phyloP scores from a whole-genome alignment of 805 yeast species.

The Hagleromyces aurorensis region DNA sequence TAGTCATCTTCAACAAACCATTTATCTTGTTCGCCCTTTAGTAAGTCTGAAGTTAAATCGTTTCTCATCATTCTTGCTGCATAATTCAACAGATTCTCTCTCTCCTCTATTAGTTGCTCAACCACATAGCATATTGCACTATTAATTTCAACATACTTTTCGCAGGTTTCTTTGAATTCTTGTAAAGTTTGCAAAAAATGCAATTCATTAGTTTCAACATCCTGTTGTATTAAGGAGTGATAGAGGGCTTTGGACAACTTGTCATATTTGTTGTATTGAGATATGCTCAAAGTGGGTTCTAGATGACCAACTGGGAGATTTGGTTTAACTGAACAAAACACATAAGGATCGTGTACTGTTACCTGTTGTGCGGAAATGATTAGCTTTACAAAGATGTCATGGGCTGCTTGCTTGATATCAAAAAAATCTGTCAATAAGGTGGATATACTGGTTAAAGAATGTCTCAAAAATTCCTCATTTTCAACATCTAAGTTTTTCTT shows the following conservation, averaged over 20 bases:
- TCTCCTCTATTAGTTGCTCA: slow-evolving; percentile 56
- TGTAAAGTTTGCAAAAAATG: slow-evolving; percentile 30
- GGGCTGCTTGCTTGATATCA: slow-evolving; percentile 64
- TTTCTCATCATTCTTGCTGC: slow-evolving; percentile 74
- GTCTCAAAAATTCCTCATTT: slow-evolving; percentile 27
- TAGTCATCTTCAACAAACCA: slow-evolving; percentile 22
- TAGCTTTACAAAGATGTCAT: slow-evolving; percentile 48
- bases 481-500: slow-evolving; percentile 22
- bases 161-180: slow-evolving; percentile 27
- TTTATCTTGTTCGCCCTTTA: slow-evolving; percentile 39
- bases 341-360: slow-evolving; percentile 68
- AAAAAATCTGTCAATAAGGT: slow-evolving; percentile 53
- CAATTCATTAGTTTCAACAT: slow-evolving; percentile 34
- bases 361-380: slow-evolving; percentile 63
- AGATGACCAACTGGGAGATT: slow-evolving; percentile 35
- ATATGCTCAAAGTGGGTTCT: slow-evolving; percentile 20
- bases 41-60: slow-evolving; percentile 53
- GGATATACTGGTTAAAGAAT: slow-evolving; percentile 23
- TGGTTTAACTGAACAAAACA: slow-evolving; percentile 54
- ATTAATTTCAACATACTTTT: slow-evolving; percentile 31
- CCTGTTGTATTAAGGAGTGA: slow-evolving; percentile 39
- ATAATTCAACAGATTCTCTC: slow-evolving; percentile 61
- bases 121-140: slow-evolving; percentile 35
- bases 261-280: slow-evolving; percentile 27
- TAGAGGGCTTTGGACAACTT: slow-evolving; percentile 43